A percentile compares a stretch with the other conserved stretches of the same genome.
Evolutionary conservation across 1,284 basidiomycete species (phyloP).

Genomic region (Trametes hirsuta): DNA sequence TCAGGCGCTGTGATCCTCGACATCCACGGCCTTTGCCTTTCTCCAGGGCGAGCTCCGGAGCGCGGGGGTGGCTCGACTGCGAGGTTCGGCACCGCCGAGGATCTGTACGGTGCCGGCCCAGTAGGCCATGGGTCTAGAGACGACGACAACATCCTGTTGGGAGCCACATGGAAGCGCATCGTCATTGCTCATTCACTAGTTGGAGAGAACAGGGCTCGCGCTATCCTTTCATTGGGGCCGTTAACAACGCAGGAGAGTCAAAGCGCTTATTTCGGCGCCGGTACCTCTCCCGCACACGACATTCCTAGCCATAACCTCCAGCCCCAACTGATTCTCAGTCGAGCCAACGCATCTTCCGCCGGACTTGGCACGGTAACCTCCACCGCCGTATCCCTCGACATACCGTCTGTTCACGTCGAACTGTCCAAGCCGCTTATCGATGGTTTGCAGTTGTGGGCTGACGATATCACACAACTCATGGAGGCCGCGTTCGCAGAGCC

Average conservation of each 20-base stretch:
- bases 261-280: constrained; percentile 15
- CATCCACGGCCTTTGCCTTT: constrained; percentile 55
- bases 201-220: constrained; percentile 34
- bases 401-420: constrained; percentile 69
- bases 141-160: constrained; percentile 35
- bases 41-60: constrained; percentile 35
- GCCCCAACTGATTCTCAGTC: constrained; percentile 16
- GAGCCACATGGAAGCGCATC: constrained; percentile 47
- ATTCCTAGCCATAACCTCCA: constrained; percentile 2
- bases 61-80: constrained; percentile 30
- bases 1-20: constrained; percentile 75
- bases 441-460: constrained; percentile 82
- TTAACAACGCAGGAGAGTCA: constrained; percentile 13
- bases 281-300: constrained; percentile 12
- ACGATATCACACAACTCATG: constrained; percentile 77
- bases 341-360: neutral
- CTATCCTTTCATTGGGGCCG: constrained; percentile 38
- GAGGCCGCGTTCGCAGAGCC: constrained; percentile 41
- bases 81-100: constrained; percentile 44
- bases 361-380: constrained; percentile 31
- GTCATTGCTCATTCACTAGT: constrained; percentile 50
- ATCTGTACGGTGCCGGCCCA: constrained; percentile 8
- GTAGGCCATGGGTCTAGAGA: neutral
- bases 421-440: constrained; percentile 71
- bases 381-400: constrained; percentile 52